phyloP scores from a whole-genome alignment of 257 asterid genomes.

The Solanum infundibuliforme region DNA sequence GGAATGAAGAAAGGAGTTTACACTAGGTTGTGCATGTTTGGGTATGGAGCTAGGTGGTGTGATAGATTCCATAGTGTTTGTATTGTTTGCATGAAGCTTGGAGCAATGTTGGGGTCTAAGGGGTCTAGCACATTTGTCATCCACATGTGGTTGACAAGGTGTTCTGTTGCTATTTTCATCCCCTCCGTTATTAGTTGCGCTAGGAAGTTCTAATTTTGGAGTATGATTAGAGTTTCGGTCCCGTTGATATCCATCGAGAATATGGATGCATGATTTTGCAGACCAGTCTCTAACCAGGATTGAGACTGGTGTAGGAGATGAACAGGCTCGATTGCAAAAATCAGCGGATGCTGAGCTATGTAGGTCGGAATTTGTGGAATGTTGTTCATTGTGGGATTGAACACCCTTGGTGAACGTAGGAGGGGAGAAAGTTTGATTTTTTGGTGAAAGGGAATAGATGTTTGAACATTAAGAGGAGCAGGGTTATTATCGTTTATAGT shows the following conservation, averaged over 20 bases:
- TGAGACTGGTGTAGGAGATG: not conserved
- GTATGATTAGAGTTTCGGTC: not conserved
- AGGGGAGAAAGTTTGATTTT: not conserved
- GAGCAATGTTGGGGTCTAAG: not conserved
- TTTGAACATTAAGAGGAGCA: no score
- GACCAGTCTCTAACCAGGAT: not conserved
- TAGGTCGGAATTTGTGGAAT: not conserved
- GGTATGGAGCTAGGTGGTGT: not conserved
- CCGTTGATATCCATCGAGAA: not conserved
- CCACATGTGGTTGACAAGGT: not conserved
- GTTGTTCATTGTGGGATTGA: not conserved
- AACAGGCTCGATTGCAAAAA: not conserved
- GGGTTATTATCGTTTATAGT: no score
- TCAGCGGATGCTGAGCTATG: not conserved
- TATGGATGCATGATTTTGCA: not conserved
- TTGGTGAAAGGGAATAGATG: not conserved
- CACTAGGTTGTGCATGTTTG: not conserved
- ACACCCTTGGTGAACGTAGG: no score
- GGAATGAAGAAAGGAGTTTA: not conserved
- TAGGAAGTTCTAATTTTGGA: no score
- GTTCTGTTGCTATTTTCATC: not conserved
- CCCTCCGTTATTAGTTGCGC: not conserved
- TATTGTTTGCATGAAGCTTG: not conserved
- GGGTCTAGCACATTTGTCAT: not conserved
- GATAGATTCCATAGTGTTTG: not conserved